Evolutionary conservation across 352 stramenopile genomes (phyloP).

Genomic region (Globisporangium viniferum): DNA sequence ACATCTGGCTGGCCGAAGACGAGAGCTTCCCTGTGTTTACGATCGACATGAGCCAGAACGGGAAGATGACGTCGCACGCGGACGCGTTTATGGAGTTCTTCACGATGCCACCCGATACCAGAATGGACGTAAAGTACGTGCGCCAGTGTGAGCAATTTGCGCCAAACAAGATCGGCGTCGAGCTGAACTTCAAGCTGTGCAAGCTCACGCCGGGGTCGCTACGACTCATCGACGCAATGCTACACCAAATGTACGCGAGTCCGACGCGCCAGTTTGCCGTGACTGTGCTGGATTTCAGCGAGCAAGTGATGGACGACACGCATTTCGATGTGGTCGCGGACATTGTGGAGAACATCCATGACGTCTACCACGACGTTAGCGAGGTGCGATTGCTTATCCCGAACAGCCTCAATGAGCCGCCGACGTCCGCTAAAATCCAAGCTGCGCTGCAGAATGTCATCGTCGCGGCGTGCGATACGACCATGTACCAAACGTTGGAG

Average conservation of each 20-base stretch:
- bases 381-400: background rate
- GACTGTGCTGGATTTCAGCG: background rate
- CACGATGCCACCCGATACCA: background rate
- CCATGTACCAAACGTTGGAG: too few species aligned
- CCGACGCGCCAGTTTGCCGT: constrained; percentile 4
- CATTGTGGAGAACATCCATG: background rate
- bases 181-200: too few species aligned
- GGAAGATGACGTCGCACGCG: background rate
- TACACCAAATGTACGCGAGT: background rate
- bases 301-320: background rate
- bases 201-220: background rate
- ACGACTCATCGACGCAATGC: background rate
- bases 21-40: too few species aligned
- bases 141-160: too few species aligned
- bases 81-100: background rate
- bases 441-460: too few species aligned
- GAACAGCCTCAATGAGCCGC: too few species aligned
- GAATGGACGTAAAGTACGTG: too few species aligned
- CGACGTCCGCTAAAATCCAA: too few species aligned
- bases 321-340: background rate
- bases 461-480: too few species aligned
- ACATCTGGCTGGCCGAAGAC: too few species aligned
- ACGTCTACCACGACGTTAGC: background rate
- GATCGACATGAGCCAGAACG: too few species aligned
- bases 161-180: too few species aligned